Evolutionary conservation across 331 rosid species (phyloP), one percentile per base, ranked within the genome.

Genomic region (Arachis monticola): DNA sequence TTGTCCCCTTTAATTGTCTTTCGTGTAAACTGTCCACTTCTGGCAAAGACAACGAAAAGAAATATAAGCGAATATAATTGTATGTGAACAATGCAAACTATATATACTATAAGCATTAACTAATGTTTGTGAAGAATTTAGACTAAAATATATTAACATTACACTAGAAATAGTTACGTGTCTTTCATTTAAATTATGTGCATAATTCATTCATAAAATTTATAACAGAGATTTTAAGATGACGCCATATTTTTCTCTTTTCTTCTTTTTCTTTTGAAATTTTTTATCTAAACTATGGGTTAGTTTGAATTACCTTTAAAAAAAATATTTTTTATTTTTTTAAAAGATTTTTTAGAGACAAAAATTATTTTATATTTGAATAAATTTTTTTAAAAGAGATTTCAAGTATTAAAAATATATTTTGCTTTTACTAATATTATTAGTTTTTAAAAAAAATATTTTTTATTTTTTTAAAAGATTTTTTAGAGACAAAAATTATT

Each of bases 31-130:
- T 60, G 13, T 77, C 74, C 50, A 6, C 2, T 59, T 59, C 60
- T 58, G 61, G 59, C 32, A 62, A 47, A 56, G 62, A 59, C 75
- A 35, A 58, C 48, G 74, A 60, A 61, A 50, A 60, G 81, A 63
- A 50, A 60, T 47, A 46, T 67, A 67, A 8, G 10, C 3, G 22
- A 66, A 8, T 67, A 68, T 13, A 63, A 63, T 38, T 41, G 22
- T 10, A 31, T 12, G 67, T 40, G 53, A 2, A 14, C 13, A 52
- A 17, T 17, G 1, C 30, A 13, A 55, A 12, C 41, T 38, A 38
- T 5, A 27, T 38, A 38, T 38, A 3, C 41, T 14, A 55, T 27
- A 27, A 27, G 30, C 30, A 27, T 27, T 27, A 27, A 27, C 30
- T 27, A 27, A 27, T 27, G 30, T 27, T 45, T 45, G 48, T 45